Percentiles rank a stretch among this genome's conserved stretches.
phyloP scores from a whole-genome alignment of 768 basidiomycete genomes.

The Mycena maculata region DNA sequence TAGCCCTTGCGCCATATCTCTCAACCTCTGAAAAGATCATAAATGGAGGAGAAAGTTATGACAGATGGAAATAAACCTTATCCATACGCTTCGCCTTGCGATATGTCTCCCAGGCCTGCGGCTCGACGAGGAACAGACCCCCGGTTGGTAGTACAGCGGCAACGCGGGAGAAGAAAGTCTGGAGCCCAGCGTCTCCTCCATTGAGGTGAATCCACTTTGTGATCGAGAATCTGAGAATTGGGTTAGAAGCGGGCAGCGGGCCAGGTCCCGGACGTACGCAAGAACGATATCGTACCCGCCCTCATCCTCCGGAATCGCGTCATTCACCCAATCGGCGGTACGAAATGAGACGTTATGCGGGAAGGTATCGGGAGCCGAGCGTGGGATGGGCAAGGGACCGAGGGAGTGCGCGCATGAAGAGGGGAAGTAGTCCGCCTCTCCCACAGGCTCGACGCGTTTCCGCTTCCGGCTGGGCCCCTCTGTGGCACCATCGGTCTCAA shows the following conservation, averaged over 20 bases:
- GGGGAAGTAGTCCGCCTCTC: slow-evolving; percentile 72
- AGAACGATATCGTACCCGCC: slow-evolving; percentile 81
- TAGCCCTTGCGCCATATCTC: slow-evolving; percentile 68
- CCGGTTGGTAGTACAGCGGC: slow-evolving; percentile 66
- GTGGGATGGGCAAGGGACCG: slow-evolving; percentile 78
- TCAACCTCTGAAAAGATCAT: slow-evolving; percentile 57
- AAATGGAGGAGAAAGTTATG: background rate
- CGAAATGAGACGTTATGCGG: slow-evolving; percentile 85
- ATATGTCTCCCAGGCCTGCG: slow-evolving; percentile 89
- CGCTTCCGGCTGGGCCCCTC: slow-evolving; percentile 38
- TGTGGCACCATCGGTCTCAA: slow-evolving; percentile 12
- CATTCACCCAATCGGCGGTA: slow-evolving; percentile 78
- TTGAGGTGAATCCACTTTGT: slow-evolving; percentile 95
- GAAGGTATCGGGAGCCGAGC: slow-evolving; percentile 56
- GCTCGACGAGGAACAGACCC: slow-evolving; percentile 82
- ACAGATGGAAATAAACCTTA: slow-evolving; percentile 50
- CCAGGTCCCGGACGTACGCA: slow-evolving; percentile 63
- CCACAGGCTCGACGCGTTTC: slow-evolving; percentile 32
- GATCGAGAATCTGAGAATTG: slow-evolving; percentile 73
- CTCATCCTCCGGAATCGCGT: slow-evolving; percentile 64
- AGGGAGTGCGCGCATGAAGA: slow-evolving; percentile 80
- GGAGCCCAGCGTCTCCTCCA: slow-evolving; percentile 78
- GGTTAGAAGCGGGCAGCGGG: background rate
- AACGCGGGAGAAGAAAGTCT: slow-evolving; percentile 73
- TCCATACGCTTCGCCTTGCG: slow-evolving; percentile 79